Evolutionary conservation across 2,329 filamentous ascomycete genomes (phyloP), one percentile per base, ranked within the genome.

Genomic region (Diaporthe nobilis): DNA sequence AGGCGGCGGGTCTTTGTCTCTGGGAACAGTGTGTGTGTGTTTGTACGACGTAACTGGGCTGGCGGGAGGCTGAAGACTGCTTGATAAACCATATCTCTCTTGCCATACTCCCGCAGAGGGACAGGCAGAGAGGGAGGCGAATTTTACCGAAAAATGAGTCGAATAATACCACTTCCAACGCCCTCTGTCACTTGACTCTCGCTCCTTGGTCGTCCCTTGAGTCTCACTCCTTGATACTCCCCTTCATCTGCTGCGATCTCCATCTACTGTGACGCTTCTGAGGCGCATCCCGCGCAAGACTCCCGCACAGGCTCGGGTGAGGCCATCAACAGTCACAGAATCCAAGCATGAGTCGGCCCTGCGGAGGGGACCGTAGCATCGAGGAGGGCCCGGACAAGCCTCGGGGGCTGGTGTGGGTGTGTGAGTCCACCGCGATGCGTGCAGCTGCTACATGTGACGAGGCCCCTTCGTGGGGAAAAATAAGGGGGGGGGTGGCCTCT

Each of bases 371-470:
- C 65, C 5, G 65, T 68, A 39, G 34, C 65, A 68, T 68, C n/a
- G 47, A 68, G 39, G 15, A 13, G 25, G 20, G 2, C 57, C 20
- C 34, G 12, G 34, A 39, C 57, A 25, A 37, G 20, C 34, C n/a
- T 55, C 5, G n/a, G 22, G n/a, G 22, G 49, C 22, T 53, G 49
- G 10, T 31, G 49, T 12, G 49, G 10, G 22, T 22, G 51, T 55
- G 51, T 12, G 65, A 37, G 65, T 25, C 17, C 34, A 9, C 31
- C n/a, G 65, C 34, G 34, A 55, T 70, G 34, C 51, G 65, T 53
- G 47, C 65, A 53, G 65, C 65, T 53, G 65, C 47, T 68, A 68
- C 47, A n/a, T 68, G 65, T 70, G 65, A 70, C 65, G 34, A 53
- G 34, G 25, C 51, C 65, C 34, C n/a, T 13, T 55, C 51, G 22